phyloP scores from a whole-genome alignment of 345 rosid species.

The Ricinus communis region DNA sequence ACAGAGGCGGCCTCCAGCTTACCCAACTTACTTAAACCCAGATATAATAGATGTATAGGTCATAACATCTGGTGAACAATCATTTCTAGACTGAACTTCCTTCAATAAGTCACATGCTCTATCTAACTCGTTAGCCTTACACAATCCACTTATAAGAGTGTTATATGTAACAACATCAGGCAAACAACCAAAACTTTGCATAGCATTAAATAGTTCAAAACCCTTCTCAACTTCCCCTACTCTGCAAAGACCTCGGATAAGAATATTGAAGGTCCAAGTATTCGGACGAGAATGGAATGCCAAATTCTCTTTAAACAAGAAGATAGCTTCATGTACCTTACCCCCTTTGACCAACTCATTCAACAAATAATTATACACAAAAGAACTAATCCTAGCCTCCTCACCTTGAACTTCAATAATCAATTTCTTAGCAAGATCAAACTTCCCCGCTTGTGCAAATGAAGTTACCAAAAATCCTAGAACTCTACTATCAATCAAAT shows the following conservation, averaged over 20 bases:
- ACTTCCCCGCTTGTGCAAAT: slow-evolving; percentile 42
- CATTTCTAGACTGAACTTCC: slow-evolving; percentile 37
- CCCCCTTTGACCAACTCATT: slow-evolving; percentile 50
- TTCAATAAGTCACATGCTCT: slow-evolving; percentile 54
- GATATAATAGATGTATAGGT: slow-evolving; percentile 75
- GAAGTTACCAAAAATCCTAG: slow-evolving; percentile 55
- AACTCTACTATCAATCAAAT: slow-evolving; percentile 42
- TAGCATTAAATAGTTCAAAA: slow-evolving; percentile 48
- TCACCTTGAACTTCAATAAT: slow-evolving; percentile 43
- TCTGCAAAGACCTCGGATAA: slow-evolving; percentile 67
- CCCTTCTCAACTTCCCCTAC: slow-evolving; percentile 49
- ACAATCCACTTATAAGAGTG: slow-evolving; percentile 71
- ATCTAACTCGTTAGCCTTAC: slow-evolving; percentile 53
- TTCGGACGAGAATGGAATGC: slow-evolving; percentile 45
- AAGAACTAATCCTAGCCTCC: slow-evolving; percentile 37
- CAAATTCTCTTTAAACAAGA: slow-evolving; percentile 46
- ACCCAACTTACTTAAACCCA: slow-evolving; percentile 70
- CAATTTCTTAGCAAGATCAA: slow-evolving; percentile 47
- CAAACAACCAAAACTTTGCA: slow-evolving; percentile 56
- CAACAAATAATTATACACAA: slow-evolving; percentile 54
- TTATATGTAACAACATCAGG: slow-evolving; percentile 74
- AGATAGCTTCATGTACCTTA: slow-evolving; percentile 56
- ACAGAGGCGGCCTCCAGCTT: slow-evolving; percentile 60
- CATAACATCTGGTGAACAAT: slow-evolving; percentile 51
- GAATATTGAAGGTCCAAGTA: slow-evolving; percentile 72